Evolutionary conservation across 2,329 filamentous ascomycete genomes (phyloP).

Genomic region (Dothistroma pini): DNA sequence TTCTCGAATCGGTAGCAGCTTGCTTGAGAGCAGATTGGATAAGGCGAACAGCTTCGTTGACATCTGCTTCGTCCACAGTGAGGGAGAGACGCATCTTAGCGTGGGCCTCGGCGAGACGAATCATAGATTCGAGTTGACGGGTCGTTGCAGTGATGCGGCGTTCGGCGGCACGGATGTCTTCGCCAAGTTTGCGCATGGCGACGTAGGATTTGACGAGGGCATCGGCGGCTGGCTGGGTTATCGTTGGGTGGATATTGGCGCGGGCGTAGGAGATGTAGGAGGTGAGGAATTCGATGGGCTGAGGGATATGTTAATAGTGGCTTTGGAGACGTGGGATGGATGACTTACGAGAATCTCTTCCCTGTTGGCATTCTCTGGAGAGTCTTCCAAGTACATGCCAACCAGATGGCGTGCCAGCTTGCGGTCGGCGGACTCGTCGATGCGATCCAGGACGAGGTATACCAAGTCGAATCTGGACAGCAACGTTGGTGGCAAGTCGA

Average conservation of each 20-base stretch:
- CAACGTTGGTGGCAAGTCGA: slow-evolving; percentile 91
- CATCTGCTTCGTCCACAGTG: slow-evolving; percentile 75
- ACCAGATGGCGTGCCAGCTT: slow-evolving; percentile 88
- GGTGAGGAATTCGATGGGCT: slow-evolving; percentile 94
- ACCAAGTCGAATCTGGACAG: slow-evolving; percentile 96
- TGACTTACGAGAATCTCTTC: slow-evolving; percentile 74
- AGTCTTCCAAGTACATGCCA: slow-evolving; percentile 95
- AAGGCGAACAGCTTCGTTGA: slow-evolving; percentile 83
- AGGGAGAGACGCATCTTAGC: slow-evolving; percentile 90
- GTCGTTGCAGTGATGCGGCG: slow-evolving; percentile 98
- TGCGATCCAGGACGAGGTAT: slow-evolving; percentile 90
- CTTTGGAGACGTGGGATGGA: slow-evolving; percentile 6
- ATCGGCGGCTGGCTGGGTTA: slow-evolving; percentile 74
- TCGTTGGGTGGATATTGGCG: slow-evolving; percentile 74
- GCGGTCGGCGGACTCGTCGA: slow-evolving; percentile 86
- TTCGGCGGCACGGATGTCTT: slow-evolving; percentile 69
- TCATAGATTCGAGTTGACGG: slow-evolving; percentile 96
- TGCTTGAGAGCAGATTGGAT: slow-evolving; percentile 96
- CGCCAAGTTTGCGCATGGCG: slow-evolving; percentile 87
- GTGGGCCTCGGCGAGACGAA: slow-evolving; percentile 91
- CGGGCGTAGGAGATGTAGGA: slow-evolving; percentile 97
- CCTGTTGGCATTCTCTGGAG: slow-evolving; percentile 74
- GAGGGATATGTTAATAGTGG: slow-evolving; percentile 10
- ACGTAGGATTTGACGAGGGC: slow-evolving; percentile 87
- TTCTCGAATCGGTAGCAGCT: slow-evolving; percentile 87